Conservation (phyloP, 768 basidiomycete species). For the Suillus variegatus region DNA sequence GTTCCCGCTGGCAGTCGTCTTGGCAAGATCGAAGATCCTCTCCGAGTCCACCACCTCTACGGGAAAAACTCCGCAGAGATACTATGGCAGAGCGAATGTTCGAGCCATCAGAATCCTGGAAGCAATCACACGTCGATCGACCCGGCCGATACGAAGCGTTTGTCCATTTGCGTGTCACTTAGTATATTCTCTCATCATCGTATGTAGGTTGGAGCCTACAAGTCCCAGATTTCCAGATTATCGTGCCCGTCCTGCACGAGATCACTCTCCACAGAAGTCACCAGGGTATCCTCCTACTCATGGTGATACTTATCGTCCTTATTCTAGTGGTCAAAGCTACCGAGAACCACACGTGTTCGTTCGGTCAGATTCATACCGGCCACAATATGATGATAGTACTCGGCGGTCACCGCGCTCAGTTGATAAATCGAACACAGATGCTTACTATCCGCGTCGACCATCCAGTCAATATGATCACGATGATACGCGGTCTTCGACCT, state of each 20-base stretch:
- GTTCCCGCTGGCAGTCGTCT: constrained; percentile 42
- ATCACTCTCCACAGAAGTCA: constrained; percentile 39
- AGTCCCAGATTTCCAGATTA: constrained; percentile 39
- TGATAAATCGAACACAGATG: constrained; percentile 30
- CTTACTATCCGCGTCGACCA: constrained; percentile 25
- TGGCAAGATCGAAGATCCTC: constrained; percentile 46
- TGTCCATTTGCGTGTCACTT: constrained; percentile 29
- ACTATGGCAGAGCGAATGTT: constrained; percentile 56
- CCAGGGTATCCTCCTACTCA: constrained; percentile 32
- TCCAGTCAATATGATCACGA: constrained; percentile 24
- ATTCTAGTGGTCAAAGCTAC: constrained; percentile 32
- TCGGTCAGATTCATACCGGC: constrained; percentile 53
- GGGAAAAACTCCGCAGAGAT: constrained; percentile 37
- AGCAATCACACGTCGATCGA: constrained; percentile 54
- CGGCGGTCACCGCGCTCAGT: constrained; percentile 31
- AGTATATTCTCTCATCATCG: constrained; percentile 17
- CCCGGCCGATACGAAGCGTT: constrained; percentile 42
- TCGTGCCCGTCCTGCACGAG: constrained; percentile 34
- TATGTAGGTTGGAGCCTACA: constrained; percentile 26
- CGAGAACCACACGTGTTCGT: constrained; percentile 41
- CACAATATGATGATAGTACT: constrained; percentile 40
- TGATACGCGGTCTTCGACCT: constrained; percentile 29
- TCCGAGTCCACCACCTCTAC: constrained; percentile 34
- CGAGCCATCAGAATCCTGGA: constrained; percentile 76
- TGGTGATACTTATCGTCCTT: constrained; percentile 55